These are phyloP conservation scores for Ceratobasidium sp. DNA, from an alignment of 1,284 basidiomycete species.

Conservation along the genomic window DNA sequence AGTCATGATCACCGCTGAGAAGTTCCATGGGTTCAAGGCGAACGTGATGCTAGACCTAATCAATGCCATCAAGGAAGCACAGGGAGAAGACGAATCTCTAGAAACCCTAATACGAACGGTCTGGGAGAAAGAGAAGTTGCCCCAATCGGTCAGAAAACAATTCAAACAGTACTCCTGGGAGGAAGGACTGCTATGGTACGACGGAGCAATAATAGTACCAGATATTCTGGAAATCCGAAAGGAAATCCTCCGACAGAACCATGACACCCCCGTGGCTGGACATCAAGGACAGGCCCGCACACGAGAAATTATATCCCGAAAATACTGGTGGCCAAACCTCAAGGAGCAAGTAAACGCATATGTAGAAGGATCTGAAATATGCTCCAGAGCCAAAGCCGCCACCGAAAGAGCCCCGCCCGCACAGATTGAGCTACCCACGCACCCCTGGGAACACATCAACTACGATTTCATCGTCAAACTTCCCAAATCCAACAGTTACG, in stretches of 20 bases:
- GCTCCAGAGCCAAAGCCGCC: background rate
- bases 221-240: background rate
- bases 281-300: background rate
- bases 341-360: background rate
- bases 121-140: too few relatives aligned
- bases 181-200: background rate
- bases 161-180: background rate
- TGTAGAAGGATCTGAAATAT: background rate
- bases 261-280: background rate
- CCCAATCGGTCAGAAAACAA: background rate
- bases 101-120: too few relatives aligned
- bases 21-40: background rate
- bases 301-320: background rate
- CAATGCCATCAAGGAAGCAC: too few relatives aligned
- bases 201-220: background rate
- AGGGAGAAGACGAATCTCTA: background rate
- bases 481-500: background rate
- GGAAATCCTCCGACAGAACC: background rate
- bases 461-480: slow-evolving; percentile 13
- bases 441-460: background rate
- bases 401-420: background rate
- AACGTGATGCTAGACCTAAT: too few relatives aligned
- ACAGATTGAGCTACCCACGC: background rate
- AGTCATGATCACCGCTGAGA: background rate
- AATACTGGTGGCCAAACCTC: slow-evolving; percentile 3